These are phyloP conservation scores for Aspergillus puulaauensis DNA, from an alignment of 2,329 filamentous ascomycete species.

Conservation along the genomic window DNA sequence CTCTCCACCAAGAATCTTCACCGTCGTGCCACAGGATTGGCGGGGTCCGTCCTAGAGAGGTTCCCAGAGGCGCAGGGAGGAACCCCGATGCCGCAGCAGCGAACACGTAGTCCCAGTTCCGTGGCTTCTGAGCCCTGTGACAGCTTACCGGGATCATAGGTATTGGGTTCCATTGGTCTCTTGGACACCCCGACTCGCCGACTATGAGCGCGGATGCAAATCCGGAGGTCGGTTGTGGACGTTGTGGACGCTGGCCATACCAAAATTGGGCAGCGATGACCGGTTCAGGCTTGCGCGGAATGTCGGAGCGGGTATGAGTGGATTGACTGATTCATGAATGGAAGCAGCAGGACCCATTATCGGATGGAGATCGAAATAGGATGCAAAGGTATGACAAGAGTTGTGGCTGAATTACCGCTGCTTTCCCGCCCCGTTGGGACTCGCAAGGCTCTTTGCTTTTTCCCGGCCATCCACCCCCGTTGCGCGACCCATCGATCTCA, in stretches of 20 bases:
- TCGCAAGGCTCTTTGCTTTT: not conserved
- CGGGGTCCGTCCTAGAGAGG: not conserved
- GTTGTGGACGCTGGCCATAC: not conserved
- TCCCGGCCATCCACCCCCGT: not conserved
- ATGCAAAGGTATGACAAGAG: not conserved
- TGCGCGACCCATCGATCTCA: not conserved
- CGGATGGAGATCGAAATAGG: not conserved
- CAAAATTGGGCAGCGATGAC: slow-evolving; percentile 7
- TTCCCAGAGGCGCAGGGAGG: slow-evolving; percentile 1
- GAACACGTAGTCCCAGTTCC: slow-evolving; percentile 4
- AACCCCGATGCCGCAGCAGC: slow-evolving; percentile 1
- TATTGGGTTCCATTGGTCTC: slow-evolving; percentile 1
- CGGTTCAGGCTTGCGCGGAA: not conserved
- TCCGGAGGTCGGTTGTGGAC: not conserved
- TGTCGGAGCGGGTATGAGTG: not conserved
- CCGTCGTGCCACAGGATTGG: slow-evolving; percentile 1
- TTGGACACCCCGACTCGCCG: not conserved
- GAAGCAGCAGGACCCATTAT: not conserved
- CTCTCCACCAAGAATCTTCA: not conserved
- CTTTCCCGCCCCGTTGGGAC: slow-evolving; percentile 1
- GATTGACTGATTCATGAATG: not conserved
- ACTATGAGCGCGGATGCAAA: not conserved
- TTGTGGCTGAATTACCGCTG: slow-evolving; percentile 1
- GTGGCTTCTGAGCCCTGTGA: slow-evolving; percentile 3
- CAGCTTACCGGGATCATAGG: slow-evolving; percentile 1